A percentile compares a stretch with the other conserved stretches of the same genome.
Conservation (phyloP, 192 early-diverging fungal species). For the Linnemannia zychae region DNA sequence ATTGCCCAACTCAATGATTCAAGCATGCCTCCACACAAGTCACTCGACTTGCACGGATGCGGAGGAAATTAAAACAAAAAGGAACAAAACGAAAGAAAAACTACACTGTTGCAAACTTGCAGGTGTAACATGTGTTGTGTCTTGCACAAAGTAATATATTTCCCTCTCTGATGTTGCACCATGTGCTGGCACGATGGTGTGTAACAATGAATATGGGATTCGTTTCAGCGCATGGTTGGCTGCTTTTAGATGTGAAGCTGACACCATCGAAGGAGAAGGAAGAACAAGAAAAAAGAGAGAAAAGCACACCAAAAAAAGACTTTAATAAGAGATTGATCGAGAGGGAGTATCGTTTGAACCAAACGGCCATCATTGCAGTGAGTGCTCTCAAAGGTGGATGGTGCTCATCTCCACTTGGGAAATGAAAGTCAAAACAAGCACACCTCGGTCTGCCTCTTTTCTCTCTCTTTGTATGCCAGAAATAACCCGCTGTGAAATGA, state of each 20-base stretch:
- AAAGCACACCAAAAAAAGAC: not conserved
- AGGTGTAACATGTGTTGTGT: too few relatives aligned
- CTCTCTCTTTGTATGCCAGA: not conserved
- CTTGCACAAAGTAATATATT: too few relatives aligned
- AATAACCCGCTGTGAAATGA: not conserved
- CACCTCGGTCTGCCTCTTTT: not conserved
- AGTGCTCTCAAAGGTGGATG: not conserved
- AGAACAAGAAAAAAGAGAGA: not conserved
- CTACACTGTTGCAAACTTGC: too few relatives aligned
- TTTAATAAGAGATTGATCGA: not conserved
- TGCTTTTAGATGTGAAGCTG: not conserved
- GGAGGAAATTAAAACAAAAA: too few relatives aligned
- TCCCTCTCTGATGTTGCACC: not conserved
- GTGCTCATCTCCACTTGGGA: not conserved
- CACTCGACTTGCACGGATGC: too few relatives aligned
- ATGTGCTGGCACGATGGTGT: not conserved
- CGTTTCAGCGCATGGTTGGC: not conserved
- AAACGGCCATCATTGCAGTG: not conserved
- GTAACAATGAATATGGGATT: not conserved
- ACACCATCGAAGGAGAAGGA: too few relatives aligned
- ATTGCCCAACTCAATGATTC: too few relatives aligned
- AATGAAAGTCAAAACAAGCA: slow-evolving; percentile 10
- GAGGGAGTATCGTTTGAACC: not conserved
- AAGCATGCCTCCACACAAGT: too few relatives aligned
- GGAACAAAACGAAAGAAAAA: too few relatives aligned